These are phyloP conservation scores for Thalassiosira delicatula DNA, from an alignment of 352 stramenopile species.

Conservation along the genomic window DNA sequence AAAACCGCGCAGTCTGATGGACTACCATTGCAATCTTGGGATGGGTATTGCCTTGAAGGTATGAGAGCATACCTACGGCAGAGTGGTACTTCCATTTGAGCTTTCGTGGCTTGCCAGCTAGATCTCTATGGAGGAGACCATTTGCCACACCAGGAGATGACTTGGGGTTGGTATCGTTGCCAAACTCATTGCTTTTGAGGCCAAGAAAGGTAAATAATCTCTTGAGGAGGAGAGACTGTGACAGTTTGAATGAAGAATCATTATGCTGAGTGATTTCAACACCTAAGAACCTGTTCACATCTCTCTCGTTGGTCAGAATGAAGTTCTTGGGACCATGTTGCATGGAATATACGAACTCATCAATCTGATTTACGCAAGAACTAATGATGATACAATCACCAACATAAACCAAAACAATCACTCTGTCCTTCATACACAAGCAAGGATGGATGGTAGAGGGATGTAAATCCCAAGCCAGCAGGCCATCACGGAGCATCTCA, in stretches of 20 bases:
- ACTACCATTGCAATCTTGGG: background rate
- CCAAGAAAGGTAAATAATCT: slow-evolving; percentile 5
- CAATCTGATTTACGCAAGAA: slow-evolving; percentile 2
- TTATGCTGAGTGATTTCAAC: slow-evolving; percentile 48
- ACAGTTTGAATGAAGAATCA: slow-evolving; percentile 34
- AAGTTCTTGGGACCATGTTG: slow-evolving; percentile 41
- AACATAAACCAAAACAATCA: slow-evolving; percentile 44
- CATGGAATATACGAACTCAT: slow-evolving; percentile 24
- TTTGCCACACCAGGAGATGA: slow-evolving; percentile 31
- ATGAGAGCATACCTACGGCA: slow-evolving; percentile 7
- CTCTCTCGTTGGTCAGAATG: slow-evolving; percentile 38
- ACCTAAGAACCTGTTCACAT: slow-evolving; percentile 59
- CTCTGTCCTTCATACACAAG: slow-evolving; percentile 30
- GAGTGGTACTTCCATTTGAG: slow-evolving; percentile 5
- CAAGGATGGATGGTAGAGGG: slow-evolving; percentile 40
- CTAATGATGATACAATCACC: slow-evolving; percentile 42
- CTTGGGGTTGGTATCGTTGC: slow-evolving; percentile 24
- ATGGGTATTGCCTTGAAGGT: background rate
- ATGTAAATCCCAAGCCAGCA: slow-evolving; percentile 32
- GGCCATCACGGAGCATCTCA: slow-evolving; percentile 28
- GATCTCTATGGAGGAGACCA: slow-evolving; percentile 8
- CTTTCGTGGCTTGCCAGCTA: slow-evolving; percentile 1
- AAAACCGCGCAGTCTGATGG: background rate
- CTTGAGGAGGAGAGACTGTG: slow-evolving; percentile 60
- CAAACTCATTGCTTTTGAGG: slow-evolving; percentile 10